These are phyloP conservation scores for Allantophomopsis cytisporea DNA, from an alignment of 2,329 filamentous ascomycete genomes.

Conservation along the genomic window DNA sequence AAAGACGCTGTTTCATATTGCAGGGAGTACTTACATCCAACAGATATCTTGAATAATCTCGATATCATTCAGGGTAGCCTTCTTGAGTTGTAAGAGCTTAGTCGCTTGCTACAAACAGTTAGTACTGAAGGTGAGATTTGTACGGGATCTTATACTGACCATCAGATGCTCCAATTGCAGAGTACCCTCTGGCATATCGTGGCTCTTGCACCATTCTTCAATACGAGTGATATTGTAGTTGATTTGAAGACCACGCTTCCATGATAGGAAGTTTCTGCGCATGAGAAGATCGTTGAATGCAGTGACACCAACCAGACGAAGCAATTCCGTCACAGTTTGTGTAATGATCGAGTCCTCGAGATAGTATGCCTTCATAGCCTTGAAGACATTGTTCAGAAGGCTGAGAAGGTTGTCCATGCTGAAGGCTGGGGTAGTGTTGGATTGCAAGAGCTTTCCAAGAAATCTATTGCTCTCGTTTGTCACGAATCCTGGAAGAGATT, in stretches of 20 bases:
- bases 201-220: constrained; percentile 99
- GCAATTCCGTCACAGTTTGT: constrained; percentile 86
- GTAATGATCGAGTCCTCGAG: constrained; percentile 92
- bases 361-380: constrained; percentile 98
- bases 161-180: constrained; percentile 96
- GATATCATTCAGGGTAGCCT: constrained; percentile 96
- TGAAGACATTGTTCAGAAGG: constrained; percentile 91
- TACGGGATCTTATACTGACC: constrained; percentile 34
- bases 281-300: constrained; percentile 97
- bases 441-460: constrained; percentile 88
- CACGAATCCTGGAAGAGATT: constrained; percentile 94
- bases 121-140: not conserved
- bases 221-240: constrained; percentile 99
- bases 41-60: constrained; percentile 99
- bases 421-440: constrained; percentile 84
- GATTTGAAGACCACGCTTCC: constrained; percentile 98
- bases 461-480: constrained; percentile 98
- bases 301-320: constrained; percentile 87
- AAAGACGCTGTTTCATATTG: not conserved
- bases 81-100: constrained; percentile 95
- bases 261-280: constrained; percentile 95
- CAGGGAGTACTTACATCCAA: constrained; percentile 70
- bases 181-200: constrained; percentile 98
- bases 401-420: constrained; percentile 99
- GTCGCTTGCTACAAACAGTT: constrained; percentile 65